Conservation (phyloP, 768 basidiomycete species). For the Punctularia strigosozonata region DNA sequence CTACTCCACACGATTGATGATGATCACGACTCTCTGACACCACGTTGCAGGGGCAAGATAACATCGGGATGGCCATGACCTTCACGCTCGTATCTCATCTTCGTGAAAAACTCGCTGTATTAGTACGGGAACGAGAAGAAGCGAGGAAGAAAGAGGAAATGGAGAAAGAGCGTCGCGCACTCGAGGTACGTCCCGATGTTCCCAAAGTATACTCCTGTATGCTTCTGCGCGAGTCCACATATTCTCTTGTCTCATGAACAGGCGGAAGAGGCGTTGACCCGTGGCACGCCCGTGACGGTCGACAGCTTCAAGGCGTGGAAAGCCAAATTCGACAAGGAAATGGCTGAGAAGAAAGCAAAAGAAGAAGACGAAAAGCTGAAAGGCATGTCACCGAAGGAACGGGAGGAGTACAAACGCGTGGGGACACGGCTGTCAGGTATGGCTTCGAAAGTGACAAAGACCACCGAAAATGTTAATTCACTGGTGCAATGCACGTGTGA, state of each 20-base stretch:
- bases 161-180: conserved; percentile 60
- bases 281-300: conserved; percentile 84
- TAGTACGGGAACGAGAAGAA: conserved; percentile 52
- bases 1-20: not conserved
- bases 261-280: conserved; percentile 81
- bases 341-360: conserved; percentile 38
- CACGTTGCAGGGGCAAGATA: conserved; percentile 58
- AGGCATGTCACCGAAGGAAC: conserved; percentile 63
- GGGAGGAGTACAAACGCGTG: conserved; percentile 69
- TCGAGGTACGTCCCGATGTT: conserved; percentile 47
- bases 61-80: conserved; percentile 94
- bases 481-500: conserved; percentile 5
- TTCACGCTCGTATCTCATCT: conserved; percentile 86
- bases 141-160: conserved; percentile 45
- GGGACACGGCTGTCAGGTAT: conserved; percentile 57
- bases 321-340: conserved; percentile 61
- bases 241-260: conserved; percentile 21
- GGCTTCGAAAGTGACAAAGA: conserved; percentile 9
- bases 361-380: conserved; percentile 77
- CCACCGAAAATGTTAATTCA: conserved; percentile 1
- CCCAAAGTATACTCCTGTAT: not conserved
- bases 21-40: not conserved
- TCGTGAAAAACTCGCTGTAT: conserved; percentile 56
- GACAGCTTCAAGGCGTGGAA: conserved; percentile 80
- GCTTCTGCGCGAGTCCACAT: not conserved